Conservation (phyloP, 2,329 filamentous ascomycete species). For the Arthrobotrys sphaeroides region DNA sequence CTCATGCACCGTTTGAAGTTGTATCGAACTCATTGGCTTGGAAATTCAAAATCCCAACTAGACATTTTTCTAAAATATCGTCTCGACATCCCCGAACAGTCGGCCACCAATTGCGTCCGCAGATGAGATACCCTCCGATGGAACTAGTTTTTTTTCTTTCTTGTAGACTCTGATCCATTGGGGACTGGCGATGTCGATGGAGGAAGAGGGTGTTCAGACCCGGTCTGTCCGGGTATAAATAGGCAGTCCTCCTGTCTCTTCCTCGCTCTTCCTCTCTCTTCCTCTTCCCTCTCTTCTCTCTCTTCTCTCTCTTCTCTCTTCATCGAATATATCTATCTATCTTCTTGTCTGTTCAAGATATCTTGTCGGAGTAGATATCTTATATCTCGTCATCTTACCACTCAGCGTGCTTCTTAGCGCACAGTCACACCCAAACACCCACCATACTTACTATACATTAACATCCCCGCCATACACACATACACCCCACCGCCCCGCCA, state of each 20-base stretch:
- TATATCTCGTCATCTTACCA: too few species aligned
- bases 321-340: slow-evolving; percentile 13
- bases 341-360: not conserved
- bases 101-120: slow-evolving; percentile 2
- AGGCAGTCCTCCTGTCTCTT: slow-evolving; percentile 25
- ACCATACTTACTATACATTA: too few species aligned
- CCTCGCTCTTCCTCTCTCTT: too few species aligned
- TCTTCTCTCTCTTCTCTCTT: not conserved
- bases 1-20: slow-evolving; percentile 50
- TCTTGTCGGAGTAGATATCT: too few species aligned
- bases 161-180: slow-evolving; percentile 10
- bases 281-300: not conserved
- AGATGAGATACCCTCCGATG: slow-evolving; percentile 15
- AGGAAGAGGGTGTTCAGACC: slow-evolving; percentile 44
- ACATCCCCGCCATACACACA: too few species aligned
- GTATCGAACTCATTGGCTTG: slow-evolving; percentile 31
- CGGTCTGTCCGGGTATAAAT: slow-evolving; percentile 49
- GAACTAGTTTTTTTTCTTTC: not conserved
- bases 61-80: slow-evolving; percentile 23
- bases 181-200: slow-evolving; percentile 14
- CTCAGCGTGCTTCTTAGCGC: too few species aligned
- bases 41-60: not conserved
- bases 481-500: too few species aligned
- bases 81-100: slow-evolving; percentile 47
- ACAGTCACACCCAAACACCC: too few species aligned